phyloP scores from a whole-genome alignment of 1,284 basidiomycete species.

The Apiotrichum gracile region DNA sequence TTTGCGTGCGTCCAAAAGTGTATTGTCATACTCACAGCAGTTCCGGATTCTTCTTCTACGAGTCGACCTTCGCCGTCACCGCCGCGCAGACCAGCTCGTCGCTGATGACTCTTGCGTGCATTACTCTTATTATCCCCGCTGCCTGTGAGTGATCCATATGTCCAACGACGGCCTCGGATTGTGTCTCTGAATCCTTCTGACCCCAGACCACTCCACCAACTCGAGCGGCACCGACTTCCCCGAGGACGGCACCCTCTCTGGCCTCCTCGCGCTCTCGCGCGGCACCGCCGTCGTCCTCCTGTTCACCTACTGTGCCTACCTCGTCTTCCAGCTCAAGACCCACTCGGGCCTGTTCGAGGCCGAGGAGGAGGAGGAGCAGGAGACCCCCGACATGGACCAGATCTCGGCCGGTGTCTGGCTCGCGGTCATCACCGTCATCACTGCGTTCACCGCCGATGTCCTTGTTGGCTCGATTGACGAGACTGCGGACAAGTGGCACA shows the following conservation, averaged over 20 bases:
- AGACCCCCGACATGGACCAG: conserved; percentile 62
- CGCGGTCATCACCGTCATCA: conserved; percentile 63
- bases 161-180: no score
- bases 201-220: no score
- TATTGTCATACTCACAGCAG: conserved; percentile 12
- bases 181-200: background rate
- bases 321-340: conserved; percentile 55
- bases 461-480: conserved; percentile 81
- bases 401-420: conserved; percentile 57
- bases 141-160: conserved; percentile 65
- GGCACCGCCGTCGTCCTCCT: conserved; percentile 79
- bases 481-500: conserved; percentile 67
- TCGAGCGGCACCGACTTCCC: conserved; percentile 18
- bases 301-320: conserved; percentile 72
- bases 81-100: conserved; percentile 73
- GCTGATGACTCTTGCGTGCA: conserved; percentile 81
- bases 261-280: conserved; percentile 70
- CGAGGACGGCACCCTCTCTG: conserved; percentile 46
- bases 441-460: conserved; percentile 71
- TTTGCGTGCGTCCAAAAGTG: conserved; percentile 56
- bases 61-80: conserved; percentile 71
- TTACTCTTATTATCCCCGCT: conserved; percentile 87
- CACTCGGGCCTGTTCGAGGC: conserved; percentile 54
- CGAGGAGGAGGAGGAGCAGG: conserved; percentile 51
- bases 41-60: conserved; percentile 57